Conservation (phyloP, 2,329 filamentous ascomycete species). For the Neobulgaria alba region DNA sequence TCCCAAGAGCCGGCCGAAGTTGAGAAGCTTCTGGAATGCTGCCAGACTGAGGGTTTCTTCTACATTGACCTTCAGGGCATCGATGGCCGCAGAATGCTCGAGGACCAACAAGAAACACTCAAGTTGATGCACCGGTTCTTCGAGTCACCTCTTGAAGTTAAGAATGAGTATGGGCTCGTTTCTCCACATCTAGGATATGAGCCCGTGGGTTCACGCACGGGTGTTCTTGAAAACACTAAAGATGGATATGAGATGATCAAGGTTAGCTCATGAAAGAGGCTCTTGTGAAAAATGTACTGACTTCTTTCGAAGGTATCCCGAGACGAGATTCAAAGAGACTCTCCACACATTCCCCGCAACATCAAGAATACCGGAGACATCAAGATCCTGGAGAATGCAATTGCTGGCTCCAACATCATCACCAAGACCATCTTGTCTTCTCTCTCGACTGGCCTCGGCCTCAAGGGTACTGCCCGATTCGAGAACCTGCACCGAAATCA, state of each 20-base stretch:
- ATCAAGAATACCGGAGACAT: conserved; percentile 42
- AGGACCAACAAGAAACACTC: conserved; percentile 43
- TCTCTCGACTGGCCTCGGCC: conserved; percentile 39
- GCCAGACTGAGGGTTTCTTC: conserved; percentile 45
- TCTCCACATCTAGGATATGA: conserved; percentile 46
- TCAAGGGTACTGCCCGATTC: conserved; percentile 38
- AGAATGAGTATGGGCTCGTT: conserved; percentile 48
- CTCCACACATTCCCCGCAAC: conserved; percentile 38
- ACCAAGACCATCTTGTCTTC: conserved; percentile 32
- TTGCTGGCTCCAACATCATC: conserved; percentile 41
- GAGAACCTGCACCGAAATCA: conserved; percentile 45
- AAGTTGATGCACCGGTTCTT: conserved; percentile 50
- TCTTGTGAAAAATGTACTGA: too few species aligned
- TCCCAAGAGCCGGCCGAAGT: conserved; percentile 46
- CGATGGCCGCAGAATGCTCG: conserved; percentile 42
- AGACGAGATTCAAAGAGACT: conserved; percentile 40
- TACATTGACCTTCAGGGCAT: conserved; percentile 43
- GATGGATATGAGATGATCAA: conserved; percentile 48
- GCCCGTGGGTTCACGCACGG: conserved; percentile 40
- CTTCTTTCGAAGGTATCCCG: conserved; percentile 36
- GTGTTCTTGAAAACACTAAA: conserved; percentile 38
- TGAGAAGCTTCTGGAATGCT: conserved; percentile 41
- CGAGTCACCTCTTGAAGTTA: too few species aligned
- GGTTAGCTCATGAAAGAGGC: conserved; percentile 23
- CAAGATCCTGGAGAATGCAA: conserved; percentile 40